Percentiles rank a stretch among this genome's conserved stretches.
These are phyloP conservation scores for Pachyrhizus erosus DNA, from an alignment of 306 rosid genomes.

Conservation along the genomic window DNA sequence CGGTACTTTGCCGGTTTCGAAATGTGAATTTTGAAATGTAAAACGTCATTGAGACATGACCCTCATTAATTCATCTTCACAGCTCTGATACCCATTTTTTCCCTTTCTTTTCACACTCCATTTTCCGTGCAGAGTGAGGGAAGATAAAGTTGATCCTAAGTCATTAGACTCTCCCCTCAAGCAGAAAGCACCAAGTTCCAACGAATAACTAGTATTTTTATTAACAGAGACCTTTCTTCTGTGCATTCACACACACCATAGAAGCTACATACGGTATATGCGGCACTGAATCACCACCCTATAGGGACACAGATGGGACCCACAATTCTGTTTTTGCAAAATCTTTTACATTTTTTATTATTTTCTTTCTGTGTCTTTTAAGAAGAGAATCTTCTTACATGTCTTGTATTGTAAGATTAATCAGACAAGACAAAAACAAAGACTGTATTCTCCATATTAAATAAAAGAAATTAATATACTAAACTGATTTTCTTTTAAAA, in stretches of 20 bases:
- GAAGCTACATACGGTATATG: conserved; percentile 11
- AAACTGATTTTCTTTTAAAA: neutral
- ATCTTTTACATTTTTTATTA: neutral
- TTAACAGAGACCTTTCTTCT: neutral
- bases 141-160: conserved; percentile 11
- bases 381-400: neutral
- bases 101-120: conserved; percentile 15
- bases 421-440: conserved; percentile 44
- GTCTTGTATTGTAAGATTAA: conserved; percentile 35
- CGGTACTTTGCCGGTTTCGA: neutral
- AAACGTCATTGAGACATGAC: neutral
- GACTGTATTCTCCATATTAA: neutral
- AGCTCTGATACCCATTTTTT: conserved; percentile 12
- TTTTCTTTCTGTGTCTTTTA: conserved; percentile 28
- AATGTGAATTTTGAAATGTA: conserved; percentile 15
- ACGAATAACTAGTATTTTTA: neutral
- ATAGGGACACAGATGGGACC: conserved; percentile 10
- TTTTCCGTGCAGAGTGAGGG: neutral
- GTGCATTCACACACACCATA: neutral
- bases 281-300: conserved; percentile 23
- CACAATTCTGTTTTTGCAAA: neutral
- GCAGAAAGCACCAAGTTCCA: conserved; percentile 29
- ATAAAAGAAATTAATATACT: neutral
- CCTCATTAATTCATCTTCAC: neutral
- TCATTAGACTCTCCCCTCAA: conserved; percentile 15